Evolutionary conservation across 768 basidiomycete species (phyloP).

Genomic region (Amanita jacksonii): DNA sequence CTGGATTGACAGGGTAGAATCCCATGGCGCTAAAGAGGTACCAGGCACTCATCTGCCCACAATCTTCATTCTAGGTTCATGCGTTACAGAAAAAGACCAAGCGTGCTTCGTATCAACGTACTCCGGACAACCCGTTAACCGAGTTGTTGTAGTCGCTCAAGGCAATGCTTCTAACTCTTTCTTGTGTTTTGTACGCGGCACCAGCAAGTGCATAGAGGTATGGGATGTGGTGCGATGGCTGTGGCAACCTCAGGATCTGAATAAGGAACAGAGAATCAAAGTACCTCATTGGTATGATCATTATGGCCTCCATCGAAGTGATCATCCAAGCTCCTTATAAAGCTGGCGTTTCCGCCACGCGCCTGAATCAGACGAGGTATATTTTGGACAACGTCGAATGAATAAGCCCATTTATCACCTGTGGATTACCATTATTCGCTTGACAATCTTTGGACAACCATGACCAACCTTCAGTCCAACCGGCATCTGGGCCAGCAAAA

Average conservation of each 20-base stretch:
- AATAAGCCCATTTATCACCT: constrained; percentile 58
- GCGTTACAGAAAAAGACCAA: not conserved
- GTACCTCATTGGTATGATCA: constrained; percentile 72
- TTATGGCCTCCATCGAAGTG: constrained; percentile 59
- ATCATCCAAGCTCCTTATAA: constrained; percentile 58
- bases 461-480: constrained; percentile 72
- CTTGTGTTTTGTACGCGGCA: constrained; percentile 61
- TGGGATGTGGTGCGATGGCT: constrained; percentile 80
- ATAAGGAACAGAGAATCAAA: constrained; percentile 11
- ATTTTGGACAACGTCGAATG: constrained; percentile 70
- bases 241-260: not conserved
- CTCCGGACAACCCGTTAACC: constrained; percentile 63
- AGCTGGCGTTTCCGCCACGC: constrained; percentile 56
- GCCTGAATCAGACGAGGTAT: constrained; percentile 48
- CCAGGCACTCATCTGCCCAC: constrained; percentile 89
- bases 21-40: constrained; percentile 77
- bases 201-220: constrained; percentile 72
- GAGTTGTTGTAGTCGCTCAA: constrained; percentile 55
- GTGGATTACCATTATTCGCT: not conserved
- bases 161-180: constrained; percentile 62
- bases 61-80: constrained; percentile 93
- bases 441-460: not conserved
- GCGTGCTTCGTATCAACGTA: constrained; percentile 18
- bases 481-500: constrained; percentile 63
- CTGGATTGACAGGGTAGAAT: constrained; percentile 80